Conservation (phyloP, 2,329 filamentous ascomycete genomes). For the Emmonsiellopsis sp. region DNA sequence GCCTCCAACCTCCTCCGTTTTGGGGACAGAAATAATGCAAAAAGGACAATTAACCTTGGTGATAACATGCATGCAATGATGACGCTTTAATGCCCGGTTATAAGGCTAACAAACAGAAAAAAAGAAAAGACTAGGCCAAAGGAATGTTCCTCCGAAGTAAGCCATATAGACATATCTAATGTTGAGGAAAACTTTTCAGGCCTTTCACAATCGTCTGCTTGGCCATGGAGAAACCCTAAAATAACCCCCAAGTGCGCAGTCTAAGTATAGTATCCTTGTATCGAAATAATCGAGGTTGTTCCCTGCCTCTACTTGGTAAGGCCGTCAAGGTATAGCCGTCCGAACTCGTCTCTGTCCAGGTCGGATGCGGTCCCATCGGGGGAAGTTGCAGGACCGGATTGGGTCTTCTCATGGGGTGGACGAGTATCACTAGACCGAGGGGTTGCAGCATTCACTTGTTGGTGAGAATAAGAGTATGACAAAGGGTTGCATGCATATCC, state of each 20-base stretch:
- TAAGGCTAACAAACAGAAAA: not conserved
- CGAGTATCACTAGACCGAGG: constrained; percentile 3
- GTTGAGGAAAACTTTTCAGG: not conserved
- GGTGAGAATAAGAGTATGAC: constrained; percentile 17
- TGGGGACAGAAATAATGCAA: not conserved
- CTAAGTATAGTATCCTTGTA: not conserved
- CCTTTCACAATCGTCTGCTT: not conserved
- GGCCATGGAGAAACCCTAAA: not conserved
- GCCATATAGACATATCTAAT: not conserved
- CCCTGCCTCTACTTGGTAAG: constrained; percentile 4
- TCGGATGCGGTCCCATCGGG: constrained; percentile 29
- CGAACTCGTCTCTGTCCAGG: constrained; percentile 24
- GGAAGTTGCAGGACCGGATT: constrained; percentile 16
- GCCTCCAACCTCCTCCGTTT: not conserved
- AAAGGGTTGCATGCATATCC: constrained; percentile 27
- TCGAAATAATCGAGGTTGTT: not conserved
- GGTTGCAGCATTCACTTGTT: constrained; percentile 5
- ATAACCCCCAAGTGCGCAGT: not conserved
- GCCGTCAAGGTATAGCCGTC: constrained; percentile 23
- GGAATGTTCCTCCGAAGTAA: not conserved
- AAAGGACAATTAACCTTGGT: not conserved
- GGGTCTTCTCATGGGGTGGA: constrained; percentile 11
- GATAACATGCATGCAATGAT: not conserved
- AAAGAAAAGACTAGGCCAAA: not conserved
- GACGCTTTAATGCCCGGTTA: not conserved